Evolutionary conservation across 2,329 filamentous ascomycete species (phyloP), one percentile per base, ranked within the genome.

Genomic region (Tolypocladium sp.): DNA sequence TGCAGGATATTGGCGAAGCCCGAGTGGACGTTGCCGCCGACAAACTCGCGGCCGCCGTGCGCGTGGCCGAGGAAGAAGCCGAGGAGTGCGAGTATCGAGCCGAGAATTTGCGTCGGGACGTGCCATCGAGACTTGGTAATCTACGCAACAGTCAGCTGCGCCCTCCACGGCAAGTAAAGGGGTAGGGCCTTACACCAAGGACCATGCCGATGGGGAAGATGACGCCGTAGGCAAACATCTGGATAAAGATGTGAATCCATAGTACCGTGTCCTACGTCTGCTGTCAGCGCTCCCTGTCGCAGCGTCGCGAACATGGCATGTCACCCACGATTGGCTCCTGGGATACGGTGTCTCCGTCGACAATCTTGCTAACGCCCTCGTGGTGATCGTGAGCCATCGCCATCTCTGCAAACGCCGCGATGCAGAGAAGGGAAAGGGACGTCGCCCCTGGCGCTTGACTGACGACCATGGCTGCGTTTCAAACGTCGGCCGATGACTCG

Each of bases 151-250:
- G 40, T 51, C 30, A 35, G 17, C 7, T n/a, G 17, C n/a, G 37
- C 2, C 49, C 10, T 35, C 17, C 17, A 33, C 46, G 15, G 15
- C 27, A 38, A 33, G 49, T 4, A 20, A 22, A 3, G 13, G 7
- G 37, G n/a, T 17, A 56, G 37, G 30, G 55, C 77, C 88, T 68
- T 84, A 94, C 90, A 60, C 93, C 93, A 22, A 97, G 79, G 49
- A 97, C 92, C 93, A 99, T 97, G 67, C 94, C 94, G 20, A 91
- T 81, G 13, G 94, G 94, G 69, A 96, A 97, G 60, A 97, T 84
- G 66, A 99, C 81, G 62, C 94, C 94, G 79, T 95, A 97, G 60
- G 92, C 86, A 60, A 94, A 70, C 72, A 87, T 88, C 81, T 96
- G 92, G 53, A 96, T 74, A 61, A 96, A 81, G 69, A 99, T 97